Conservation (phyloP, 2,329 filamentous ascomycete genomes). For the Xylariales sp. region DNA sequence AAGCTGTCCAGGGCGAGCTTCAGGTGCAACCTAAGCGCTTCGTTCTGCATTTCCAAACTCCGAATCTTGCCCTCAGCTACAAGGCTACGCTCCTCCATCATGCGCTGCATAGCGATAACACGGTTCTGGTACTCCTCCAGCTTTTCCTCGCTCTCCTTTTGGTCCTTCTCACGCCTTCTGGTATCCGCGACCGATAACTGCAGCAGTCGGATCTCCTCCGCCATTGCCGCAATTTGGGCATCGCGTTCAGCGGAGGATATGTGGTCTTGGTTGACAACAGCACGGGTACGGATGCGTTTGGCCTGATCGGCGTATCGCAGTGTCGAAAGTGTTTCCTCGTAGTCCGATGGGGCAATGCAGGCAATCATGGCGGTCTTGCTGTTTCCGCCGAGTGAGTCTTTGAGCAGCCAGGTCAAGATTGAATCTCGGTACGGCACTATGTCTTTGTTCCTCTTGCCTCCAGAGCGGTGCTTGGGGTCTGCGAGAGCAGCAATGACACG, state of each 20-base stretch:
- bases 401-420: slow-evolving; percentile 77
- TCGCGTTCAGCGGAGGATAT: slow-evolving; percentile 90
- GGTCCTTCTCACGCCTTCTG: slow-evolving; percentile 66
- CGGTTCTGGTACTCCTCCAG: slow-evolving; percentile 93
- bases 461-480: slow-evolving; percentile 53
- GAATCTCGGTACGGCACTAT: slow-evolving; percentile 93
- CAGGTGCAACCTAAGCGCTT: slow-evolving; percentile 81
- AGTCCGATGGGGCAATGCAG: slow-evolving; percentile 91
- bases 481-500: slow-evolving; percentile 92
- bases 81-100: slow-evolving; percentile 92
- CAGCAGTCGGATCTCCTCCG: slow-evolving; percentile 83
- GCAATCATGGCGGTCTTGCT: slow-evolving; percentile 99
- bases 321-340: slow-evolving; percentile 94
- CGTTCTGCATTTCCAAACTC: slow-evolving; percentile 83
- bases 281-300: slow-evolving; percentile 92
- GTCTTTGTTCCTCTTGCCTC: slow-evolving; percentile 52
- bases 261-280: slow-evolving; percentile 92
- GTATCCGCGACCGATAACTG: slow-evolving; percentile 71
- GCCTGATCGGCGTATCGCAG: slow-evolving; percentile 96
- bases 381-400: slow-evolving; percentile 94
- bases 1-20: slow-evolving; percentile 81
- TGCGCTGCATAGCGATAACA: slow-evolving; percentile 82
- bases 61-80: slow-evolving; percentile 93
- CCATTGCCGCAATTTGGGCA: slow-evolving; percentile 90
- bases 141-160: slow-evolving; percentile 70